These are phyloP conservation scores for Stagonosporopsis chrysanthemi DNA, from an alignment of 2,329 filamentous ascomycete genomes.

Conservation along the genomic window DNA sequence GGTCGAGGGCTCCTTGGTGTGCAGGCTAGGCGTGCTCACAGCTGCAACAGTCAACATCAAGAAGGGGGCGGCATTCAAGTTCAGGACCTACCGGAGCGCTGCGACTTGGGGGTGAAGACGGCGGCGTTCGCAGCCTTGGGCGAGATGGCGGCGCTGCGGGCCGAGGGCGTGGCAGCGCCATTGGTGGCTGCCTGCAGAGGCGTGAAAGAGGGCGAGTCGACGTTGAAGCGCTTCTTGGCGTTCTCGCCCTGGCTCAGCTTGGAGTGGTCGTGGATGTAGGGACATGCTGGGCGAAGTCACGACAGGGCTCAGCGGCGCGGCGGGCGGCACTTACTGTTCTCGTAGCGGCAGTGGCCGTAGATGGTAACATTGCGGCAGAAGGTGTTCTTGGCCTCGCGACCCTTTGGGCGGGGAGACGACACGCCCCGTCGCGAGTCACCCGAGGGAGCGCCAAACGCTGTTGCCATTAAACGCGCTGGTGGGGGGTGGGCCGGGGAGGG, in stretches of 20 bases:
- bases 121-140: slow-evolving; percentile 90
- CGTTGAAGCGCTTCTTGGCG: slow-evolving; percentile 81
- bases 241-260: slow-evolving; percentile 65
- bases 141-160: slow-evolving; percentile 80
- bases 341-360: slow-evolving; percentile 90
- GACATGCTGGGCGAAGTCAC: slow-evolving; percentile 61
- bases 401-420: slow-evolving; percentile 54
- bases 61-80: neutral
- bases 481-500: slow-evolving; percentile 6
- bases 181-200: slow-evolving; percentile 65
- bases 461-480: slow-evolving; percentile 43
- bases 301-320: slow-evolving; percentile 13
- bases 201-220: slow-evolving; percentile 95
- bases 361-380: slow-evolving; percentile 92
- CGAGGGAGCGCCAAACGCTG: slow-evolving; percentile 46
- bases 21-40: slow-evolving; percentile 53
- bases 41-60: slow-evolving; percentile 39
- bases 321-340: slow-evolving; percentile 67
- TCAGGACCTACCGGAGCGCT: slow-evolving; percentile 49
- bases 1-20: slow-evolving; percentile 55
- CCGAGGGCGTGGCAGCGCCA: slow-evolving; percentile 54
- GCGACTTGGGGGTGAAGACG: slow-evolving; percentile 77
- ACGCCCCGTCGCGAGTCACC: slow-evolving; percentile 53
- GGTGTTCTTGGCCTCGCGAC: slow-evolving; percentile 76
- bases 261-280: slow-evolving; percentile 84